phyloP scores from a whole-genome alignment of 495 filamentous ascomycete species.

The Rhizodiscina lignyota region DNA sequence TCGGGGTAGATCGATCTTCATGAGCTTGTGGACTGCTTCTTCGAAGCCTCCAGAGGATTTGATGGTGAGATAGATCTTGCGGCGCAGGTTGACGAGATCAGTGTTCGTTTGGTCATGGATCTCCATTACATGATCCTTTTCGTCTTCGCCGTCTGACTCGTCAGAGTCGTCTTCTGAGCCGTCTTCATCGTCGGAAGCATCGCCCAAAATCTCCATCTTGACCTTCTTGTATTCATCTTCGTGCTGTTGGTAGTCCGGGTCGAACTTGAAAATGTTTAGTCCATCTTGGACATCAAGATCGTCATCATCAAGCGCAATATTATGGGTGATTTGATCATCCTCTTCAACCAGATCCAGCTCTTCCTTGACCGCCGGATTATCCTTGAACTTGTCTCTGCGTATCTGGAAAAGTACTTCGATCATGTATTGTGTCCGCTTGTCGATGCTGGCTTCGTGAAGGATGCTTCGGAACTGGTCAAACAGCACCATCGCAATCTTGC shows the following conservation, averaged over 20 bases:
- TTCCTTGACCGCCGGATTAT: slow-evolving; percentile 76
- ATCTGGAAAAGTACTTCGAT: slow-evolving; percentile 97
- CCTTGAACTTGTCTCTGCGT: slow-evolving; percentile 90
- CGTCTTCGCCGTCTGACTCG: slow-evolving; percentile 65
- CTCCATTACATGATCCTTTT: slow-evolving; percentile 57
- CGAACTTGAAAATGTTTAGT: slow-evolving; percentile 90
- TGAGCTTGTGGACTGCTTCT: slow-evolving; percentile 78
- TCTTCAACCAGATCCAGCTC: slow-evolving; percentile 93
- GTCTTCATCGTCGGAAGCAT: slow-evolving; percentile 25
- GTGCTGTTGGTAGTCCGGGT: slow-evolving; percentile 75
- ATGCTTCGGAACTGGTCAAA: slow-evolving; percentile 94
- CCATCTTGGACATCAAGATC: slow-evolving; percentile 69
- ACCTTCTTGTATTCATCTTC: slow-evolving; percentile 79
- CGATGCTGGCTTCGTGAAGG: slow-evolving; percentile 75
- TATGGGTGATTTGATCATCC: slow-evolving; percentile 93
- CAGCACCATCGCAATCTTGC: slow-evolving; percentile 66
- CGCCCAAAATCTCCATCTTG: slow-evolving; percentile 86
- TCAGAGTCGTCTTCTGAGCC: slow-evolving; percentile 49
- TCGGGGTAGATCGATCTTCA: slow-evolving; percentile 55
- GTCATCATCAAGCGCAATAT: slow-evolving; percentile 52
- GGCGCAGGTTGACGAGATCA: slow-evolving; percentile 79
- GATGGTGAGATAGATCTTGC: slow-evolving; percentile 93
- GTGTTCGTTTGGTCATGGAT: slow-evolving; percentile 97
- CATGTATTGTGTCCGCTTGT: slow-evolving; percentile 95
- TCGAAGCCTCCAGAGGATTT: slow-evolving; percentile 91